These are phyloP conservation scores for Desmodesmus armatus DNA, from an alignment of 139 green algal genomes.

Conservation along the genomic window DNA sequence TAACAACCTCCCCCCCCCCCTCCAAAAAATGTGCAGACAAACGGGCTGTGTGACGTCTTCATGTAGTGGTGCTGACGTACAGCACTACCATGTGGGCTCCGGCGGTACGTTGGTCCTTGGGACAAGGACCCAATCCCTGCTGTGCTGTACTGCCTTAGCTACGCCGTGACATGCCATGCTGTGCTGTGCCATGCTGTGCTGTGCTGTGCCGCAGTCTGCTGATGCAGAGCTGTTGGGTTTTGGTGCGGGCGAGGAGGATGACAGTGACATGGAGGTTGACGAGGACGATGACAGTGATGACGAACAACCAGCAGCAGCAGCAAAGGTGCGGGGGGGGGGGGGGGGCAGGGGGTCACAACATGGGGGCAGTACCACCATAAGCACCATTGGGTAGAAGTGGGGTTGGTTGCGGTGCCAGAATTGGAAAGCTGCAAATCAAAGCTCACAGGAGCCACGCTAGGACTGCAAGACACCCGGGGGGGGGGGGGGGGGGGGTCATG, in stretches of 20 bases:
- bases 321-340: no score
- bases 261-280: constrained; percentile 46
- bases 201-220: constrained; percentile 56
- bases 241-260: constrained; percentile 61
- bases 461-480: no score
- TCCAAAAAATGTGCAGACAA: no score
- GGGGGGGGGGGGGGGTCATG: no score
- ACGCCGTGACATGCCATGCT: neutral
- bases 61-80: neutral
- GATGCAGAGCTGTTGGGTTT: constrained; percentile 94
- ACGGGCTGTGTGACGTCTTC: neutral
- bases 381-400: no score
- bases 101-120: neutral
- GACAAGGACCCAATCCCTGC: neutral
- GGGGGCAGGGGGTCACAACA: no score
- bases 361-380: no score
- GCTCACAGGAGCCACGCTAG: no score
- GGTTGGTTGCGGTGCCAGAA: no score
- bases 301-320: neutral
- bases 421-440: no score
- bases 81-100: neutral
- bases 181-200: neutral
- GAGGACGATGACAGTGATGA: constrained; percentile 22
- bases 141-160: constrained; percentile 53
- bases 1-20: neutral